phyloP scores from a whole-genome alignment of 257 asterid genomes.

The Nicotiana otophora region DNA sequence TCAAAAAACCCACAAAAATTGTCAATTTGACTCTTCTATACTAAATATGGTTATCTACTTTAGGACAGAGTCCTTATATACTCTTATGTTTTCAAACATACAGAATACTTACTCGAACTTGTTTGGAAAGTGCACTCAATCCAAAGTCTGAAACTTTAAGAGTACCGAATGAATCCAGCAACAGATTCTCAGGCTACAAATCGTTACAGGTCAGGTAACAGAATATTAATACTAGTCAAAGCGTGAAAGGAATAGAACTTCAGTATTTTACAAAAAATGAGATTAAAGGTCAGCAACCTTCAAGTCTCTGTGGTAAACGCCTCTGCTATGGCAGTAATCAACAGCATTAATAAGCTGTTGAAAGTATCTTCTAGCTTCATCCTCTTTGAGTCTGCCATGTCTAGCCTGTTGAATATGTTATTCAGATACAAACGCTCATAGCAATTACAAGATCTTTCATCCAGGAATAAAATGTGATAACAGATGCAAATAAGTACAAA shows the following conservation, averaged over 20 bases:
- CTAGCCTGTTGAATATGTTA: conserved; percentile 40
- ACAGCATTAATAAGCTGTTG: conserved; percentile 86
- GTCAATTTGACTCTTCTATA: not conserved
- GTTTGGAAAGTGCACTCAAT: conserved; percentile 70
- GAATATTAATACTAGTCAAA: conserved; percentile 7
- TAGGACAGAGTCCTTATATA: not conserved
- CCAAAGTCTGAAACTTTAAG: conserved; percentile 86
- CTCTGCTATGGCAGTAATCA: conserved; percentile 89
- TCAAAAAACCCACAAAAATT: not conserved
- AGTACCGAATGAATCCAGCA: conserved; percentile 53
- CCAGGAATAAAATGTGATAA: not conserved
- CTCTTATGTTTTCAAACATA: not conserved
- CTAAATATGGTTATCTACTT: not conserved
- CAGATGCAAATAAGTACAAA: not conserved
- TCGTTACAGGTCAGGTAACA: not conserved
- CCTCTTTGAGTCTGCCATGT: conserved; percentile 66
- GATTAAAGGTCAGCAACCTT: conserved; percentile 37
- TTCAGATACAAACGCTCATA: not conserved
- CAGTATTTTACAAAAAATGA: not conserved
- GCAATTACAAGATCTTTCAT: not conserved
- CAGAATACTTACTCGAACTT: conserved; percentile 52
- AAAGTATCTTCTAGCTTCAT: conserved; percentile 58
- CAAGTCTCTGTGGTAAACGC: conserved; percentile 76
- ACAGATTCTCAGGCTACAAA: conserved; percentile 81
- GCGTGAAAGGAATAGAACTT: not conserved